phyloP scores from a whole-genome alignment of 2,329 filamentous ascomycete genomes.

The Periconia macrospinosa region DNA sequence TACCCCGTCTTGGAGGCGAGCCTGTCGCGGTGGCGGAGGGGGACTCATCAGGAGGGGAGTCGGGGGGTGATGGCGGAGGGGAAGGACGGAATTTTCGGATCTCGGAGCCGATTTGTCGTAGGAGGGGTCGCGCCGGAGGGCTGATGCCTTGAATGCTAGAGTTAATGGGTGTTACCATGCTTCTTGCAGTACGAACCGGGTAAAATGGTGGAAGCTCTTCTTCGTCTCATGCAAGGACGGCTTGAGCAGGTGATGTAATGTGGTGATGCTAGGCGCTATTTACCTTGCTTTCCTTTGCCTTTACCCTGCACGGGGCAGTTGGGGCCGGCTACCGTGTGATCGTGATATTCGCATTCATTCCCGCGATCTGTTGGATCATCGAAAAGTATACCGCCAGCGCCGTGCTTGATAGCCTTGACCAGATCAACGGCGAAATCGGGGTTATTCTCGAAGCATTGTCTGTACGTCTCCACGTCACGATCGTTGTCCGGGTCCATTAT shows the following conservation, averaged over 20 bases:
- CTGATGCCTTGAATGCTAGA: conserved; percentile 35
- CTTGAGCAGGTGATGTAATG: conserved; percentile 9
- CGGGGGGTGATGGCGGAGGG: conserved; percentile 33
- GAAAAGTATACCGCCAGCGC: conserved; percentile 54
- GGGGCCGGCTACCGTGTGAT: conserved; percentile 48
- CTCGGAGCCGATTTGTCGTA: conserved; percentile 31
- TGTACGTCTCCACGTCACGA: conserved; percentile 53
- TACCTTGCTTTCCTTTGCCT: conserved; percentile 40
- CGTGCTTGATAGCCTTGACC: conserved; percentile 54
- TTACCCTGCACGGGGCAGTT: conserved; percentile 43
- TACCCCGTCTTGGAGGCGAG: conserved; percentile 34
- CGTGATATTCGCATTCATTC: conserved; percentile 54
- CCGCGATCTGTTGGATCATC: conserved; percentile 53
- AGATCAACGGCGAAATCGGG: conserved; percentile 58
- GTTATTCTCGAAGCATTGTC: conserved; percentile 52
- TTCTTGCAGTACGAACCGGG: conserved; percentile 20
- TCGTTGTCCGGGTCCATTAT: conserved; percentile 59
- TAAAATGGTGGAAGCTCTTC: conserved; percentile 10
- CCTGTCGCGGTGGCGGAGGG: conserved; percentile 25
- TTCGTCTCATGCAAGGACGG: conserved; percentile 17
- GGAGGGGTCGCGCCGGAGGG: conserved; percentile 26
- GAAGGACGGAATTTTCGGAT: conserved; percentile 32
- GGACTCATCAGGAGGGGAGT: conserved; percentile 3
- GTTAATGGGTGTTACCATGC: conserved; percentile 41
- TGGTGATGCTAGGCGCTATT: conserved; percentile 21